Evolutionary conservation across 176 grass and related monocot species (phyloP).

Genomic region (Echinochloa phyllopogon): DNA sequence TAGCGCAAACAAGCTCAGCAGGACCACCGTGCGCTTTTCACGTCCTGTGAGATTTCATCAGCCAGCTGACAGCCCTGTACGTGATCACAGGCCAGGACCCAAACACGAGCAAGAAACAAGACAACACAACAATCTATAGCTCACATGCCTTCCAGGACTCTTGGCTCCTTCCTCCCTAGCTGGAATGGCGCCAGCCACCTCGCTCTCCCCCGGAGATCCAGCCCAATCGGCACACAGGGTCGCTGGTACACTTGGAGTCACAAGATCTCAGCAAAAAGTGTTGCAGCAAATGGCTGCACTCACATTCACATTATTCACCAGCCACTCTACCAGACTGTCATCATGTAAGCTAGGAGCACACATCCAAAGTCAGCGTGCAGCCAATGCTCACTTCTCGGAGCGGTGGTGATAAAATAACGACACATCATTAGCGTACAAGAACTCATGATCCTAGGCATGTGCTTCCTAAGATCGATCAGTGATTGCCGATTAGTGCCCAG

Average conservation of each 20-base stretch:
- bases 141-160: slow-evolving; percentile 58
- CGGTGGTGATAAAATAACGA: neutral
- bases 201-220: slow-evolving; percentile 22
- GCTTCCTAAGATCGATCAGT: neutral
- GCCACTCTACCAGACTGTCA: neutral
- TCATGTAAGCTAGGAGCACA: neutral
- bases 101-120: slow-evolving; percentile 1
- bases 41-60: slow-evolving; percentile 42
- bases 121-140: slow-evolving; percentile 37
- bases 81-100: slow-evolving; percentile 27
- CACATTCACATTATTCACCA: neutral
- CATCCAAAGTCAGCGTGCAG: slow-evolving; percentile 5
- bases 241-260: slow-evolving; percentile 44
- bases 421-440: slow-evolving; percentile 52
- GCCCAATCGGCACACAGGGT: slow-evolving; percentile 28
- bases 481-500: slow-evolving; percentile 21
- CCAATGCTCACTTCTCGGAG: slow-evolving; percentile 7
- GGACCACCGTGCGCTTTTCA: slow-evolving; percentile 14
- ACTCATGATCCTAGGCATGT: slow-evolving; percentile 45
- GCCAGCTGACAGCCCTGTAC: neutral
- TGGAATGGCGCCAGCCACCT: slow-evolving; percentile 29
- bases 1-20: neutral
- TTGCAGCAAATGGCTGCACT: slow-evolving; percentile 40
- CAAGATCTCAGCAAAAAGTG: slow-evolving; percentile 41
- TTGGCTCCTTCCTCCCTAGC: slow-evolving; percentile 47